phyloP scores from a whole-genome alignment of 768 basidiomycete species.

The Tricholoma furcatifolium region DNA sequence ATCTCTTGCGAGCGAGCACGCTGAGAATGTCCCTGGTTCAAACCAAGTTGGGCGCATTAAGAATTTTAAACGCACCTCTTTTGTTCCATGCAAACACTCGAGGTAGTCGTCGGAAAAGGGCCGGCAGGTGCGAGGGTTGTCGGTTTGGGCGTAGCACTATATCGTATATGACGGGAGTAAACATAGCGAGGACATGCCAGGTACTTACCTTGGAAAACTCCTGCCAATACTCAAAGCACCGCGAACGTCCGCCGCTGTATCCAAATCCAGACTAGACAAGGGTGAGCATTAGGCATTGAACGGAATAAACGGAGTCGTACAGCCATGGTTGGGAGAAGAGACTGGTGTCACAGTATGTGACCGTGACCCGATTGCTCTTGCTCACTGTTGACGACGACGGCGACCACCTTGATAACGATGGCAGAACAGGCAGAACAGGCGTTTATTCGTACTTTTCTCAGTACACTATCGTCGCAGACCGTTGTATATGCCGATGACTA shows the following conservation, averaged over 20 bases:
- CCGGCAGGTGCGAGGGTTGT: constrained; percentile 70
- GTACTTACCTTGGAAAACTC: constrained; percentile 70
- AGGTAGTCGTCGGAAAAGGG: constrained; percentile 81
- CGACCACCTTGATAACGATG: constrained; percentile 25
- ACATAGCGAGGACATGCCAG: background rate
- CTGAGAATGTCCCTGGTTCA: constrained; percentile 33
- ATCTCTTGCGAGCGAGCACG: constrained; percentile 57
- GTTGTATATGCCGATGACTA: constrained; percentile 73
- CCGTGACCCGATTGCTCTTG: background rate
- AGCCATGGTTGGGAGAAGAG: constrained; percentile 30
- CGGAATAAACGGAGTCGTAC: constrained; percentile 18
- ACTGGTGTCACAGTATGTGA: constrained; percentile 9
- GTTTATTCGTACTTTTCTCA: constrained; percentile 66
- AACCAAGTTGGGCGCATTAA: background rate
- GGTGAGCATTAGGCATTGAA: background rate
- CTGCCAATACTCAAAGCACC: constrained; percentile 93
- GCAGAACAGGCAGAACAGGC: constrained; percentile 59
- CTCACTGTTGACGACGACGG: background rate
- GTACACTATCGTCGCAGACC: constrained; percentile 64
- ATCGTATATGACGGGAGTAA: background rate
- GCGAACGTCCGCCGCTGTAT: constrained; percentile 56
- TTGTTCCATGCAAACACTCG: constrained; percentile 86
- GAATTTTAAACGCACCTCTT: constrained; percentile 63
- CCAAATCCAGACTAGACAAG: constrained; percentile 44
- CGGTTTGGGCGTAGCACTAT: constrained; percentile 85